Base-by-base conservation (phyloP, 208 protist genomes). In the Trichomonas tenax region DNA sequence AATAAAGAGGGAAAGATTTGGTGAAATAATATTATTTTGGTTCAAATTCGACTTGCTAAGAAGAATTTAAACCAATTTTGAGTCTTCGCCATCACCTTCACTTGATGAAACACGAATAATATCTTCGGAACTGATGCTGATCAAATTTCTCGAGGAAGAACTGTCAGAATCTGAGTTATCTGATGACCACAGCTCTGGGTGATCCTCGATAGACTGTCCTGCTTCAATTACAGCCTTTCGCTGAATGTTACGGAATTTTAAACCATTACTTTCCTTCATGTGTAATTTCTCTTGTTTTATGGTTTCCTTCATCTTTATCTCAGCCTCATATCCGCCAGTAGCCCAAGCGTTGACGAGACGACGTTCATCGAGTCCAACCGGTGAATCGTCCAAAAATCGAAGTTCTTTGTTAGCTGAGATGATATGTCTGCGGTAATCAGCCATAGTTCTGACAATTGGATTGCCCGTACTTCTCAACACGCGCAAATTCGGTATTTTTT, bases 391-490 rank as follows among this genome's bases (percentile, higher is more conserved):
- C 15, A 98, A 88, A 95, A 97, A 98, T 51, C 95, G 96, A 9
- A 98, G 96, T 11, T 82, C 81, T 40, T 49, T 51, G 45, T 81
- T 82, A 15, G 4, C 36, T 44, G 41, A 17, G 36, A 99, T 98
- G 26, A 98, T 49, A 8, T 82, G 96, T 96, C 98, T 98, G 72
- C 98, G 97, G 96, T 98, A 98, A n/a, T 97, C 96, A 48, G 63
- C 96, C 44, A 98, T 96, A 11, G 46, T 84, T 31, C 96, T 96
- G 48, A 97, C 96, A 58, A 98, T 93, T 3, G 36, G 96, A 96
- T 99, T 99, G 41, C 98, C 98, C 9, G 97, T 96, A 46, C 98
- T 97, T 63, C 98, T 96, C 34, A 98, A 97, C 6, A 98, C 98
- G 26, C 97, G 97, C 38, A 99, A 96, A 34, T 44, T 97, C 15